Evolutionary conservation across 2,329 filamentous ascomycete species (phyloP).

Genomic region (Aspergillus sp.): DNA sequence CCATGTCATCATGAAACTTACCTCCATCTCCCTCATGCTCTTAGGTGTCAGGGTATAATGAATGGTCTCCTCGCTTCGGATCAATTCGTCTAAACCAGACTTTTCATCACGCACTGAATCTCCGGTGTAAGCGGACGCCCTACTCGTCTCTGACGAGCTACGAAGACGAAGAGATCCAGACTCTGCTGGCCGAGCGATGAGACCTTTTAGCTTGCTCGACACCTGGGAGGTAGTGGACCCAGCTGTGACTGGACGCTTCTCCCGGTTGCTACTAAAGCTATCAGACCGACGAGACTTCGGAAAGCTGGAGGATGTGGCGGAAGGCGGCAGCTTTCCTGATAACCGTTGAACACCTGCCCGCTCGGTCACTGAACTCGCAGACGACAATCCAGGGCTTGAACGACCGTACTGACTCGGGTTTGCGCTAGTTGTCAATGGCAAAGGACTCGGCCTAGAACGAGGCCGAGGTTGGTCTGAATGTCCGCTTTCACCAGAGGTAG

Average conservation of each 20-base stretch:
- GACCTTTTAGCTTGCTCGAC: slow-evolving; percentile 42
- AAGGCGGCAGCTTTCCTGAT: slow-evolving; percentile 29
- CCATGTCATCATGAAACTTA: slow-evolving; percentile 42
- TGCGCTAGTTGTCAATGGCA: slow-evolving; percentile 19
- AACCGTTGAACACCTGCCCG: slow-evolving; percentile 44
- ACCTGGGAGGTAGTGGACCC: slow-evolving; percentile 41
- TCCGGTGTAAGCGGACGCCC: slow-evolving; percentile 25
- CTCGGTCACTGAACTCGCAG: slow-evolving; percentile 28
- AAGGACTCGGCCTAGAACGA: slow-evolving; percentile 25
- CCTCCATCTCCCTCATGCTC: slow-evolving; percentile 74
- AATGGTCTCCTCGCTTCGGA: slow-evolving; percentile 78
- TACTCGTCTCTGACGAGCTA: slow-evolving; percentile 37
- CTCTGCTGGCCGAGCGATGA: slow-evolving; percentile 35
- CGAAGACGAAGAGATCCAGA: slow-evolving; percentile 29
- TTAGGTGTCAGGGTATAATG: slow-evolving; percentile 80
- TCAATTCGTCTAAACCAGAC: slow-evolving; percentile 73
- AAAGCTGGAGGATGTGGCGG: slow-evolving; percentile 23
- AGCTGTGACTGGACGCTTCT: slow-evolving; percentile 39
- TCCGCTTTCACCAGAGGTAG: slow-evolving; percentile 29
- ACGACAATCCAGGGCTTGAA: slow-evolving; percentile 20
- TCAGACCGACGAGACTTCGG: slow-evolving; percentile 37
- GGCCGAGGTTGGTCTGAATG: slow-evolving; percentile 27
- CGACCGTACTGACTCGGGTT: slow-evolving; percentile 22
- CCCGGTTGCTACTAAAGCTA: slow-evolving; percentile 38
- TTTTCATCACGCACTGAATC: slow-evolving; percentile 52